A percentile compares a stretch with the other conserved stretches of the same genome.
Evolutionary conservation across 1,284 basidiomycete genomes (phyloP).

Genomic region (Volvariella volvacea): DNA sequence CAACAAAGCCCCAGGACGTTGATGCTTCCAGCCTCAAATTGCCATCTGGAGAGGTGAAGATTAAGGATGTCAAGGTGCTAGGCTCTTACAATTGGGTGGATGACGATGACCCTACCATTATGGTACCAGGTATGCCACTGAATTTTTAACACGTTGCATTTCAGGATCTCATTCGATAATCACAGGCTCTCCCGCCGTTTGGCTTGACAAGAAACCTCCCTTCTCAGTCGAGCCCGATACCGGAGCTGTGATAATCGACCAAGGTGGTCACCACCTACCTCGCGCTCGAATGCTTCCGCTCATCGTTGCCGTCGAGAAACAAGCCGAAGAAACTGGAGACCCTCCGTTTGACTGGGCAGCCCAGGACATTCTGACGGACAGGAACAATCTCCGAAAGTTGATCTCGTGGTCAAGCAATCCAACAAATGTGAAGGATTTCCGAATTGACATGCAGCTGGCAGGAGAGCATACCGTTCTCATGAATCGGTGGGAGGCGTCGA

Average conservation of each 20-base stretch:
- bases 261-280: conserved; percentile 41
- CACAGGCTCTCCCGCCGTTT: conserved; percentile 45
- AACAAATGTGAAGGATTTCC: conserved; percentile 33
- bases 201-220: conserved; percentile 37
- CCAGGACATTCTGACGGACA: conserved; percentile 51
- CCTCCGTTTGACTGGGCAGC: conserved; percentile 38
- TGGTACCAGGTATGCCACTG: conserved; percentile 7
- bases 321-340: conserved; percentile 22
- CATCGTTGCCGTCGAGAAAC: conserved; percentile 39
- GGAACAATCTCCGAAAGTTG: conserved; percentile 52
- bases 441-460: conserved; percentile 51
- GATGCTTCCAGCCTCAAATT: no score
- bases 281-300: conserved; percentile 38
- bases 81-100: conserved; percentile 7
- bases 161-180: not conserved
- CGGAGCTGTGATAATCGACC: conserved; percentile 37
- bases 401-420: conserved; percentile 40
- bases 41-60: not conserved
- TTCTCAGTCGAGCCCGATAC: conserved; percentile 42
- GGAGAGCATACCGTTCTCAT: conserved; percentile 46
- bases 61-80: conserved; percentile 3
- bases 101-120: conserved; percentile 6
- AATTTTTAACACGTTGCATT: not conserved
- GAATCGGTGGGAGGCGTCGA: conserved; percentile 40
- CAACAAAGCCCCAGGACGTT: no score